These are phyloP conservation scores for Neurospora intermedia DNA, from an alignment of 495 filamentous ascomycete genomes.

Conservation along the genomic window DNA sequence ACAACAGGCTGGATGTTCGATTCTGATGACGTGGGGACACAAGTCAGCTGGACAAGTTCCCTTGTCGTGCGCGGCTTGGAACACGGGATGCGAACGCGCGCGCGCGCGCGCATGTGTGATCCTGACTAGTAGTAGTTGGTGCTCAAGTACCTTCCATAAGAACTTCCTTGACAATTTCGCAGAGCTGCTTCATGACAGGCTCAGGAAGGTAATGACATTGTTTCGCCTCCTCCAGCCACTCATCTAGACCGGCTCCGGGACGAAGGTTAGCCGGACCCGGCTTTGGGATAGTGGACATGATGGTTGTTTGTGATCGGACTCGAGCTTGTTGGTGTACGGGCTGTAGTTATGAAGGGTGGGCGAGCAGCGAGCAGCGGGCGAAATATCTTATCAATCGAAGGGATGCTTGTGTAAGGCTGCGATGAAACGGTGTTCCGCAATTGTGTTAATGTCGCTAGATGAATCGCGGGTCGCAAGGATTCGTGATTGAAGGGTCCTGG, in stretches of 20 bases:
- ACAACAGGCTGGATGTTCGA: constrained; percentile 95
- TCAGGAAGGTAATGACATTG: constrained; percentile 95
- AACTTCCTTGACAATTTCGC: constrained; percentile 96
- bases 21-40: constrained; percentile 42
- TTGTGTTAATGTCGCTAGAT: not conserved
- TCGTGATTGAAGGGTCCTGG: not conserved
- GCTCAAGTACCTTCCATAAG: constrained; percentile 77
- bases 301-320: not conserved
- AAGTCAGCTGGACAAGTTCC: not conserved
- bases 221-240: constrained; percentile 93
- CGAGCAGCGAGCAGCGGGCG: not conserved
- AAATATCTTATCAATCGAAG: not conserved
- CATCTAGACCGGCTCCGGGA: constrained; percentile 75
- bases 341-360: not conserved
- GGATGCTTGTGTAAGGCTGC: not conserved
- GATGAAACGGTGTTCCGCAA: not conserved
- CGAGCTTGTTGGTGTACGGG: not conserved
- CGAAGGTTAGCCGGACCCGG: constrained; percentile 81
- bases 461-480: not conserved
- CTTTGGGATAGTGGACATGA: constrained; percentile 46
- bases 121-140: not conserved
- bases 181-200: constrained; percentile 93
- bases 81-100: not conserved
- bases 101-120: not conserved
- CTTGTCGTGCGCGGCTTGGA: not conserved